A percentile compares a stretch with the other conserved stretches of the same genome.
Conservation (phyloP, 1,284 basidiomycete genomes). For the Tetrapyrgos nigripes region DNA sequence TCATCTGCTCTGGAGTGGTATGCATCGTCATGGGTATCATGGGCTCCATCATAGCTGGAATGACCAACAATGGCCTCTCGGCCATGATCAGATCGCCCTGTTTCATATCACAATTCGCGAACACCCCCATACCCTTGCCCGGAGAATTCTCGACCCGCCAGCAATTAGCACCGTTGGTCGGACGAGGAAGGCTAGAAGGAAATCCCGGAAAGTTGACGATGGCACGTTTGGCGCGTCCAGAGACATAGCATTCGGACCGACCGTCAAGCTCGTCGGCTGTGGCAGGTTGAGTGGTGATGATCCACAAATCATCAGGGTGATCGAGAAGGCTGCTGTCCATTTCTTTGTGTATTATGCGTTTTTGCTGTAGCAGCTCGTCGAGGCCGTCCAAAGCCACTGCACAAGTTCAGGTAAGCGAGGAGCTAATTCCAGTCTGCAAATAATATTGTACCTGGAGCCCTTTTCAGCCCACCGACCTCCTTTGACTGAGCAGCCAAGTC, state of each 20-base stretch:
- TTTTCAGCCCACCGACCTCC: background rate
- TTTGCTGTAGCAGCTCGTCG: background rate
- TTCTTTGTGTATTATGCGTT: background rate
- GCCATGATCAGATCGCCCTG: slow-evolving; percentile 15
- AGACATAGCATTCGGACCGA: slow-evolving; percentile 14
- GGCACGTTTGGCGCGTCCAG: slow-evolving; percentile 4
- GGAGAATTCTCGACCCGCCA: background rate
- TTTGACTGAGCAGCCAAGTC: background rate
- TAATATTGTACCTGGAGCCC: background rate
- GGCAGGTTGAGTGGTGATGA: background rate
- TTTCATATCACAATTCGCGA: slow-evolving; percentile 6
- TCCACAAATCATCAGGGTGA: background rate
- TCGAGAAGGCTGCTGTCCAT: background rate
- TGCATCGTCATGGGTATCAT: background rate
- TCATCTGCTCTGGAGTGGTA: slow-evolving; percentile 8
- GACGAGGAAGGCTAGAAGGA: slow-evolving; percentile 2
- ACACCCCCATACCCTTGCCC: slow-evolving; percentile 15
- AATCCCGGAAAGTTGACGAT: slow-evolving; percentile 6
- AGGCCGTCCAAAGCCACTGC: background rate
- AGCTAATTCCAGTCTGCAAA: background rate
- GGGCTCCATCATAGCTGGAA: background rate
- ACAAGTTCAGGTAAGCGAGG: background rate
- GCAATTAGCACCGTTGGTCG: background rate
- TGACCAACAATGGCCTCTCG: slow-evolving; percentile 16
- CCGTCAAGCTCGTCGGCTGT: background rate